Evolutionary conservation across 805 yeast genomes (phyloP).

Genomic region (Barnettozyma salicaria): DNA sequence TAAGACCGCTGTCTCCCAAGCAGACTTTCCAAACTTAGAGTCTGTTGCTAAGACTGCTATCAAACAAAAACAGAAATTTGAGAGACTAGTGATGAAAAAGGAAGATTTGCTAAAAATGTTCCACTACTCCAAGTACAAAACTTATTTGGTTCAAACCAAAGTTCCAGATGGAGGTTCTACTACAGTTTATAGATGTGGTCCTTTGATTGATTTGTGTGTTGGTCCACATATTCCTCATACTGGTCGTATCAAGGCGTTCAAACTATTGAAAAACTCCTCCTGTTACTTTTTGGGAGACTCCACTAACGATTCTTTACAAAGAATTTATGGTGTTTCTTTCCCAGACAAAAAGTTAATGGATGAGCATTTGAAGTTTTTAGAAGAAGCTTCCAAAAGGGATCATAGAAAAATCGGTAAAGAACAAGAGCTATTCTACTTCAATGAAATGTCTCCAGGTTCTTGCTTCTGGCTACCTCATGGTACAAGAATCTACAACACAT

Average conservation of each 20-base stretch:
- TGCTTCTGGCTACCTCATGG: conserved; percentile 99
- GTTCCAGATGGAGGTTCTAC: conserved; percentile 94
- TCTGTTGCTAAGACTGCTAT: conserved; percentile 82
- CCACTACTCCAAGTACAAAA: conserved; percentile 92
- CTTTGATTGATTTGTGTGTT: conserved; percentile 90
- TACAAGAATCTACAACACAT: conserved; percentile 88
- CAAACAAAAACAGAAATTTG: conserved; percentile 93
- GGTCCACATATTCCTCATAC: conserved; percentile 99
- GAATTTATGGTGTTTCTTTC: conserved; percentile 96
- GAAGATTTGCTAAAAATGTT: conserved; percentile 91
- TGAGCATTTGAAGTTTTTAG: conserved; percentile 88
- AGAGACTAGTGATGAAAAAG: conserved; percentile 86
- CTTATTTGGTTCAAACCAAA: conserved; percentile 76
- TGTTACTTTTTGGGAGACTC: conserved; percentile 95
- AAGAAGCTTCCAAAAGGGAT: conserved; percentile 93
- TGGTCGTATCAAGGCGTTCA: conserved; percentile 91
- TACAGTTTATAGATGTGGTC: conserved; percentile 97
- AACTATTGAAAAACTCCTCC: conserved; percentile 90
- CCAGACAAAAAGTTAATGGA: conserved; percentile 97
- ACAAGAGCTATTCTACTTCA: conserved; percentile 91
- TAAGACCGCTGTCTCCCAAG: conserved; percentile 67
- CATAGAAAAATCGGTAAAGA: conserved; percentile 96
- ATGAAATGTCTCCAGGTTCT: conserved; percentile 96
- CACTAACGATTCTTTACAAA: conserved; percentile 88
- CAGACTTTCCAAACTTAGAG: conserved; percentile 81